Percentiles rank a stretch among this genome's conserved stretches.
Conservation (phyloP, 2,329 filamentous ascomycete species). For the Apiospora phragmitis region DNA sequence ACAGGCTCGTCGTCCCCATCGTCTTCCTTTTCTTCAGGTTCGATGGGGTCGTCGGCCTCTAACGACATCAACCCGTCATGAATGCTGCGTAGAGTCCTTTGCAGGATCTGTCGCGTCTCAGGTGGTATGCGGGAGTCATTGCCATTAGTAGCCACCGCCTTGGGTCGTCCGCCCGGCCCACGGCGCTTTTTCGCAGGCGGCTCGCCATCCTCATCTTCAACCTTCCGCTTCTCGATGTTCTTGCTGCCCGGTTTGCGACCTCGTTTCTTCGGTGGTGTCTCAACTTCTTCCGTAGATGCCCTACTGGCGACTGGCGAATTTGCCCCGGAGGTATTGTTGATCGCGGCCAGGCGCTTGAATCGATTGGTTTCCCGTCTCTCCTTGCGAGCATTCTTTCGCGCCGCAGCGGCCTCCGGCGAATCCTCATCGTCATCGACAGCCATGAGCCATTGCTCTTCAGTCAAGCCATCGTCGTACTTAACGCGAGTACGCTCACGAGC, state of each 20-base stretch:
- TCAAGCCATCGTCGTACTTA: constrained; percentile 94
- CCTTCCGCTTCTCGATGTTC: constrained; percentile 80
- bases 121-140: constrained; percentile 54
- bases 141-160: constrained; percentile 48
- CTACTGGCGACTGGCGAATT: constrained; percentile 78
- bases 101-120: constrained; percentile 74
- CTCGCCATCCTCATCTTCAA: constrained; percentile 74
- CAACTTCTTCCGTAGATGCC: constrained; percentile 79
- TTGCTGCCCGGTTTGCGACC: constrained; percentile 76
- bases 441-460: constrained; percentile 98
- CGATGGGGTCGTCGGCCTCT: constrained; percentile 69
- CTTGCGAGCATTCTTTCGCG: constrained; percentile 82
- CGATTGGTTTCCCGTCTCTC: constrained; percentile 79
- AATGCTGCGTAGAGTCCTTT: constrained; percentile 74
- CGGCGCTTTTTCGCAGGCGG: constrained; percentile 78
- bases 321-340: constrained; percentile 44
- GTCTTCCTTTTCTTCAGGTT: constrained; percentile 48
- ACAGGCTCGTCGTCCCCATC: constrained; percentile 54
- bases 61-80: constrained; percentile 82
- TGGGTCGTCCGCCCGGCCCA: constrained; percentile 68
- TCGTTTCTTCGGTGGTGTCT: constrained; percentile 76
- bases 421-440: constrained; percentile 97
- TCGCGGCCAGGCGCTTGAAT: constrained; percentile 53
- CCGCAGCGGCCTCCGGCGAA: constrained; percentile 87
- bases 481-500: constrained; percentile 93